Conservation (phyloP, 2,329 filamentous ascomycete genomes). For the Cordyceps tenuipes region DNA sequence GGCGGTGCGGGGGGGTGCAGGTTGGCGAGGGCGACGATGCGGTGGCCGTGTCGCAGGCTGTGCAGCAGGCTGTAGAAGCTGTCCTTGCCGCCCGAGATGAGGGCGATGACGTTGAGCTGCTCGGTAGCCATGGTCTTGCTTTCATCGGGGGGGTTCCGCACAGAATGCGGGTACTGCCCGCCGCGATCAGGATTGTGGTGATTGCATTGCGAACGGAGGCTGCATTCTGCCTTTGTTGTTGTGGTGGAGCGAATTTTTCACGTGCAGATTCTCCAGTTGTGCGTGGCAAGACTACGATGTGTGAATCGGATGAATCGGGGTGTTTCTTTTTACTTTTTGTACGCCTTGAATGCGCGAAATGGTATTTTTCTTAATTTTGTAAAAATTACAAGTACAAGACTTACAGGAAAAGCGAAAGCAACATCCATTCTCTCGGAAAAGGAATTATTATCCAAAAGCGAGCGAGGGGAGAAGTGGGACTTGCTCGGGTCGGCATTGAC, state of each 20-base stretch:
- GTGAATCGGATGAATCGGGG: neutral
- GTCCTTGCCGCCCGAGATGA: conserved; percentile 96
- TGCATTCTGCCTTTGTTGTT: neutral
- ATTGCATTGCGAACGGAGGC: neutral
- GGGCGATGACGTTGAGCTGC: conserved; percentile 69
- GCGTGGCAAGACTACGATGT: neutral
- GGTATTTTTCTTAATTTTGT: neutral
- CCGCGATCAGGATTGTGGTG: neutral
- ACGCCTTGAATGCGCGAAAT: too few relatives aligned
- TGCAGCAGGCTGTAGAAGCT: conserved; percentile 91
- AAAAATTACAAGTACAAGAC: neutral
- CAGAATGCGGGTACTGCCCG: neutral
- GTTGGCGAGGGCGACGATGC: conserved; percentile 81
- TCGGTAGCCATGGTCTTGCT: conserved; percentile 32
- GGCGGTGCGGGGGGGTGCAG: conserved; percentile 32
- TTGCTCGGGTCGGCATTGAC: too few relatives aligned
- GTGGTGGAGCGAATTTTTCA: conserved; percentile 9
- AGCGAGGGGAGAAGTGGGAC: neutral
- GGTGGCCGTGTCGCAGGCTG: conserved; percentile 78
- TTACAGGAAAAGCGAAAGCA: neutral
- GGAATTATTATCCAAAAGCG: neutral
- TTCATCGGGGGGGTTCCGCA: neutral
- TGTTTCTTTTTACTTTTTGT: too few relatives aligned
- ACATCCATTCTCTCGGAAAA: neutral
- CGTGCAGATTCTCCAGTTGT: conserved; percentile 1